Conservation (phyloP, 1,284 basidiomycete genomes). For the Pyrrhoderma noxium region DNA sequence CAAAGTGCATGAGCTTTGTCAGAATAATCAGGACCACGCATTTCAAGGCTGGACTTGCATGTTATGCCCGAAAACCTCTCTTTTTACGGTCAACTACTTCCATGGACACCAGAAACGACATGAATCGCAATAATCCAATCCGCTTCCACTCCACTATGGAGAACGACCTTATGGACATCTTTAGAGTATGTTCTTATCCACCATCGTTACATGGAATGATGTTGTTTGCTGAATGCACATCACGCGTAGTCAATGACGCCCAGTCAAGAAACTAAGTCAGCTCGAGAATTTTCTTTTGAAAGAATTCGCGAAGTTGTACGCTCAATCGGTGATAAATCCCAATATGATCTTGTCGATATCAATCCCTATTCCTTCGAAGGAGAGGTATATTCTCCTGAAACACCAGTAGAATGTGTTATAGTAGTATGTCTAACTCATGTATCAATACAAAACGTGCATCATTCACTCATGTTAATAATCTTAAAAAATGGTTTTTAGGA, state of each 20-base stretch:
- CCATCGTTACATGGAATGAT: too few relatives aligned
- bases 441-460: too few relatives aligned
- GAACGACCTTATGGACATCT: neutral
- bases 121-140: too few relatives aligned
- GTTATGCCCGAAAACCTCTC: too few relatives aligned
- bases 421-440: constrained; percentile 1
- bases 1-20: too few relatives aligned
- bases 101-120: too few relatives aligned
- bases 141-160: neutral
- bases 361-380: neutral
- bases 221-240: too few relatives aligned
- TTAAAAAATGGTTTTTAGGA: too few relatives aligned
- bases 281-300: neutral
- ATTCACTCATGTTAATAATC: too few relatives aligned
- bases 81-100: too few relatives aligned
- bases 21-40: too few relatives aligned
- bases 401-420: constrained; percentile 11
- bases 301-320: constrained; percentile 2
- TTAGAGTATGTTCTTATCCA: constrained; percentile 1
- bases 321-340: neutral
- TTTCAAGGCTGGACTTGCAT: too few relatives aligned
- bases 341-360: constrained; percentile 10
- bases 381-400: neutral
- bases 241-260: neutral
- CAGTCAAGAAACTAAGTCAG: neutral